Base-by-base conservation (phyloP, 768 basidiomycete genomes). In the Lactifluus piperatus region DNA sequence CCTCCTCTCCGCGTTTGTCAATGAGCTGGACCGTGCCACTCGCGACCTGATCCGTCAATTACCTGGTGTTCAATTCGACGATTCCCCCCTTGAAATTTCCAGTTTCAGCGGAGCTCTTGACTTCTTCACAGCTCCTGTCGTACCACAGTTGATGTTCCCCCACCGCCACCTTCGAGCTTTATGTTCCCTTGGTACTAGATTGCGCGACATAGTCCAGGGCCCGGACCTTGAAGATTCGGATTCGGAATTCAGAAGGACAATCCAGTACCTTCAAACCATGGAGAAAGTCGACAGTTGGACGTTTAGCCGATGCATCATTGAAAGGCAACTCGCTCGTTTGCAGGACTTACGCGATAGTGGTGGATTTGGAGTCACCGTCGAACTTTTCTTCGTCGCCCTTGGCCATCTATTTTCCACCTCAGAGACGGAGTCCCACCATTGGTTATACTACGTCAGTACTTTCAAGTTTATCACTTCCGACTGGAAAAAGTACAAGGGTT, bases 351-450 rank as follows among this genome's bases (percentile, higher is more conserved):
- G 29, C 22, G 14, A 32, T 24, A 29, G 55, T 10, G 57, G 50
- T 41, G 62, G 57, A 6, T 16, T 60, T 18, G 54, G 46, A 2
- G 47, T 52, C 37, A 24, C 41, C 11, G 18, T 63, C 18, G 62
- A 60, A 39, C 22, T 49, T 13, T 55, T 60, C 36, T 24, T 63
- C 45, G 14, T 45, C 2, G 36, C 45, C 7, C 37, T 63, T 16
- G 22, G 13, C 13, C 18, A 20, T 48, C 26, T 16, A 37, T 29
- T n/a, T n/a, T n/a, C n/a, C n/a, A n/a, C n/a, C n/a, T n/a, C n/a
- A n/a, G n/a, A n/a, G n/a, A n/a, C n/a, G n/a, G n/a, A n/a, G n/a
- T 37, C 47, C 13, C 39, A 30, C n/a, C 49, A 29, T 16, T 27
- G 43, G 3, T 24, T 58, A 14, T 58, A 55, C 32, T 58, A 55